phyloP scores from a whole-genome alignment of 495 filamentous ascomycete genomes.

The Neurospora hispaniola region DNA sequence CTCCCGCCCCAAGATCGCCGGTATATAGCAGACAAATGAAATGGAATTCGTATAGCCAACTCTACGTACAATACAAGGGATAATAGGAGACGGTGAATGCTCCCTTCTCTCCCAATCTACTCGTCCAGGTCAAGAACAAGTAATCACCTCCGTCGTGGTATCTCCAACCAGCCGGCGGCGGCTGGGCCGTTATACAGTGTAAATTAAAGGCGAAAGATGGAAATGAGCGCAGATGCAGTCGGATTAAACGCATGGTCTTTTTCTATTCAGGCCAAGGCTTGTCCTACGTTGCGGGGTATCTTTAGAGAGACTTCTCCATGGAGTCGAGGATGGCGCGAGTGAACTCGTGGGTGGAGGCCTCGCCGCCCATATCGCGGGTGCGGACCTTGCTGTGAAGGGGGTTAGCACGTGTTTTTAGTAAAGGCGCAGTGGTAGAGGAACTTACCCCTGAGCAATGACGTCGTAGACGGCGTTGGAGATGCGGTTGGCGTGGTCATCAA shows the following conservation, averaged over 20 bases:
- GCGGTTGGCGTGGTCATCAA: conserved; percentile 95
- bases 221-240: neutral
- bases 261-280: neutral
- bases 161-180: neutral
- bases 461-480: conserved; percentile 96
- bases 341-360: conserved; percentile 83
- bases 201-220: neutral
- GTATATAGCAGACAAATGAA: neutral
- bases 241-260: neutral
- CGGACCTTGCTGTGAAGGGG: conserved; percentile 52
- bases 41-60: neutral
- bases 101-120: conserved; percentile 4
- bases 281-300: conserved; percentile 3
- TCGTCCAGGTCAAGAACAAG: neutral
- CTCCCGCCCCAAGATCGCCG: neutral
- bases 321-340: conserved; percentile 83
- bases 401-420: conserved; percentile 16
- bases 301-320: conserved; percentile 57
- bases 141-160: neutral
- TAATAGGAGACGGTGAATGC: neutral
- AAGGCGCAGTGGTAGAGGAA: conserved; percentile 17
- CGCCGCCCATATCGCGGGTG: conserved; percentile 92
- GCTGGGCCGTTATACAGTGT: neutral
- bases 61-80: neutral
- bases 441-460: conserved; percentile 89